These are phyloP conservation scores for Yarrowia deformans DNA, from an alignment of 805 yeast species.

Conservation along the genomic window DNA sequence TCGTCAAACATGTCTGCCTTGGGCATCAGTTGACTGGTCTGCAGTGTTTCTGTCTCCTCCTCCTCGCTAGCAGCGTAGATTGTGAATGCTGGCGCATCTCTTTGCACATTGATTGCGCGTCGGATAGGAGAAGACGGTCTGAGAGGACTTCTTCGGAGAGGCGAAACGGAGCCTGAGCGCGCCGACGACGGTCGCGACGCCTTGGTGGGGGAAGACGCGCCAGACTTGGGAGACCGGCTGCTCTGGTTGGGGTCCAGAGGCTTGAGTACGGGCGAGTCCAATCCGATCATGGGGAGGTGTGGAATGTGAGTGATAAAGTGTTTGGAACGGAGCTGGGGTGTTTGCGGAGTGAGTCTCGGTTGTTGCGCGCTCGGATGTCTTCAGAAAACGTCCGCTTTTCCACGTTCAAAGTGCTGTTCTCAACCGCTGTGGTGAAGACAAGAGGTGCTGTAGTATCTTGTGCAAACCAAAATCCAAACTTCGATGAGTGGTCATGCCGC, in stretches of 20 bases:
- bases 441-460: background rate
- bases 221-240: conserved; percentile 29
- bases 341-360: background rate
- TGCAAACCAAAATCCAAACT: conserved; percentile 1
- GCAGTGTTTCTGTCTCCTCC: conserved; percentile 18
- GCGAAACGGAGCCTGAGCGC: conserved; percentile 32
- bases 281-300: conserved; percentile 25
- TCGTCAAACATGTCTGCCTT: conserved; percentile 35
- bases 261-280: conserved; percentile 37
- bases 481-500: conserved; percentile 35
- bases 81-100: conserved; percentile 34
- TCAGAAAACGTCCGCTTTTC: background rate
- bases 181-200: conserved; percentile 16
- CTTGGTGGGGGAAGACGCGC: conserved; percentile 31
- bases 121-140: conserved; percentile 22
- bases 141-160: conserved; percentile 7
- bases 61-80: conserved; percentile 34
- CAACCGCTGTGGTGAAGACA: background rate
- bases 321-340: background rate
- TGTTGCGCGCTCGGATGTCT: background rate
- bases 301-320: conserved; percentile 26
- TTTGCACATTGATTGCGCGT: conserved; percentile 30
- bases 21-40: conserved; percentile 4
- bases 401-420: conserved; percentile 9
- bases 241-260: conserved; percentile 34